Evolutionary conservation across 371 early-diverging fungal genomes (phyloP).

Genomic region (Mucor velutinosus): DNA sequence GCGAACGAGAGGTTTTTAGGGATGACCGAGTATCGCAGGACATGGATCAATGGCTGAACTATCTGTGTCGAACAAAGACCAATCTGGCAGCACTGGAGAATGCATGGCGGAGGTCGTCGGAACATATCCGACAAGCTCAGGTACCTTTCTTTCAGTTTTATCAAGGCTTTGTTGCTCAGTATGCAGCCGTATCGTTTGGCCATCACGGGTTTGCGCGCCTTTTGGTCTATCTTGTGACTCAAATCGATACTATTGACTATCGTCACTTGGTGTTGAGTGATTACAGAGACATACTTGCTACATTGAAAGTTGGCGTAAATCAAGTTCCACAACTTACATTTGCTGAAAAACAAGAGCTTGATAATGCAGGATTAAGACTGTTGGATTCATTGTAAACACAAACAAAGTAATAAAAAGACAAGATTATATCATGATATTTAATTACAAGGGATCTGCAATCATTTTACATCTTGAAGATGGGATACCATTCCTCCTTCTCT

Average conservation of each 20-base stretch:
- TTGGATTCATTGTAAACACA: conserved; percentile 8
- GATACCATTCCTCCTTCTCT: background rate
- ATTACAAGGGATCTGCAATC: background rate
- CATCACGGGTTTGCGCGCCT: conserved; percentile 46
- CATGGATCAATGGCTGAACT: conserved; percentile 45
- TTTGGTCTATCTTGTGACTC: conserved; percentile 48
- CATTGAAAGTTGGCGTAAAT: conserved; percentile 23
- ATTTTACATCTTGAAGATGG: background rate
- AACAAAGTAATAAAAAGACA: background rate
- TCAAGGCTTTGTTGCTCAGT: conserved; percentile 62
- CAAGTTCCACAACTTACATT: conserved; percentile 15
- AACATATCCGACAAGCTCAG: conserved; percentile 38
- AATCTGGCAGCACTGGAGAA: conserved; percentile 30
- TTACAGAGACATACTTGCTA: conserved; percentile 34
- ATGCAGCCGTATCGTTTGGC: conserved; percentile 50
- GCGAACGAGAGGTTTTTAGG: conserved; percentile 56
- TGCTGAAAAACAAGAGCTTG: conserved; percentile 1
- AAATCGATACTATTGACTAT: conserved; percentile 50
- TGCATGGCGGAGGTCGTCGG: conserved; percentile 51
- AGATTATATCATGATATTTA: background rate
- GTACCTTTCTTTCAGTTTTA: conserved; percentile 61
- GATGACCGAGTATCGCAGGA: conserved; percentile 38
- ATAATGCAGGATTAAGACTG: conserved; percentile 18
- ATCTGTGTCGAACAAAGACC: conserved; percentile 27
- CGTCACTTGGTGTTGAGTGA: conserved; percentile 47